A percentile compares a stretch with the other conserved stretches of the same genome.
Conservation (phyloP, 805 yeast species). For the Saturnispora gosingensis region DNA sequence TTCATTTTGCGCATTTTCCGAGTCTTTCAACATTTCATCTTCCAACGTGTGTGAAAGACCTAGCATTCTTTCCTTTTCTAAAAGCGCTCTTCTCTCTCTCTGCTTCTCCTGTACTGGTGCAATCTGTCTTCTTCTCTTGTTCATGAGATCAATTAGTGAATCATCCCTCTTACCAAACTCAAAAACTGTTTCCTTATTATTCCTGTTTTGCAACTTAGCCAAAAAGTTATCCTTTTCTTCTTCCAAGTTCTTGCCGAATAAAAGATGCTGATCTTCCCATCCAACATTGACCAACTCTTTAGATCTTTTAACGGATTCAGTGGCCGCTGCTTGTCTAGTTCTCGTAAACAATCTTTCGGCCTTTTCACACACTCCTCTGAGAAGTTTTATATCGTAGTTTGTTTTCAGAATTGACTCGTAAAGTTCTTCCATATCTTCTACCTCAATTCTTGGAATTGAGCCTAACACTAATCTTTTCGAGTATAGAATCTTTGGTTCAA, state of each 20-base stretch:
- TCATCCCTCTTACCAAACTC: conserved; percentile 72
- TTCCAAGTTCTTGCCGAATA: conserved; percentile 70
- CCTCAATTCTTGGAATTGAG: conserved; percentile 57
- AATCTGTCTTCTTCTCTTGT: conserved; percentile 72
- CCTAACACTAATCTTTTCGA: conserved; percentile 78
- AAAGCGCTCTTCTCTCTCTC: conserved; percentile 52
- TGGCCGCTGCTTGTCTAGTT: conserved; percentile 80
- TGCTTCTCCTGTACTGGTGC: conserved; percentile 73
- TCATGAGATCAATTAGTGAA: conserved; percentile 73
- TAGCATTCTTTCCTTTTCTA: conserved; percentile 65
- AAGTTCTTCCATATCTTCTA: conserved; percentile 69
- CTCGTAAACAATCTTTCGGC: conserved; percentile 84
- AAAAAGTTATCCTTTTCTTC: conserved; percentile 65
- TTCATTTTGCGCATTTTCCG: conserved; percentile 29
- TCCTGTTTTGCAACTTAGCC: conserved; percentile 59
- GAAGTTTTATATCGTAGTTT: conserved; percentile 57
- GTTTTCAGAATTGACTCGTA: conserved; percentile 49
- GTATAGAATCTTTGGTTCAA: conserved; percentile 57
- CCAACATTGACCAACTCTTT: conserved; percentile 66
- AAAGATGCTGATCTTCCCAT: conserved; percentile 83
- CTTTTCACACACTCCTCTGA: conserved; percentile 65
- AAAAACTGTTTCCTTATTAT: conserved; percentile 82
- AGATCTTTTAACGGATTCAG: conserved; percentile 75
- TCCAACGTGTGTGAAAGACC: conserved; percentile 68
- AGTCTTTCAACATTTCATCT: conserved; percentile 54